Conservation (phyloP, 2,329 filamentous ascomycete species). For the Fusarium hostae region DNA sequence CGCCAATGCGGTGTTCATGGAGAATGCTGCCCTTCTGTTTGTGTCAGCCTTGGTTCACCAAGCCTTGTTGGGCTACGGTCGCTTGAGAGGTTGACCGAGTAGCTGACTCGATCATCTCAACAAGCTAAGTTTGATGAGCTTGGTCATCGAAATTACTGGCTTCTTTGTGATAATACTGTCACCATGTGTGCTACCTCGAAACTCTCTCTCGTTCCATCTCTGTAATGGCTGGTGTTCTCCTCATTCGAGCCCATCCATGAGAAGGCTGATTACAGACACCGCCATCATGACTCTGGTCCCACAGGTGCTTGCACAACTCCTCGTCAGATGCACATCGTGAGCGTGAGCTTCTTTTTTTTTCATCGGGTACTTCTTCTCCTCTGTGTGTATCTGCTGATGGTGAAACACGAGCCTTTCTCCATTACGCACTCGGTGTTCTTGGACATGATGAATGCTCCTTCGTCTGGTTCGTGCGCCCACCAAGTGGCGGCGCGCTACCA, state of each 20-base stretch:
- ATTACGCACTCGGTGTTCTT: constrained; percentile 6
- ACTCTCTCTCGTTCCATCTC: background rate
- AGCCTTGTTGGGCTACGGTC: background rate
- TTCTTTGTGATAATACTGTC: background rate
- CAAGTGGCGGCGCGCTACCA: constrained; percentile 40
- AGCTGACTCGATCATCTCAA: background rate
- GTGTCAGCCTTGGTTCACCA: background rate
- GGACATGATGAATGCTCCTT: constrained; percentile 25
- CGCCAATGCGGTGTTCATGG: background rate
- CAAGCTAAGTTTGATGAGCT: background rate
- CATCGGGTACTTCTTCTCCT: background rate
- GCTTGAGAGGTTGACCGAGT: background rate
- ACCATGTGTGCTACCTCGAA: background rate
- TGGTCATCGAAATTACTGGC: background rate
- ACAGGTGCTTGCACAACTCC: constrained; percentile 15
- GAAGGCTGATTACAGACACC: constrained; percentile 1
- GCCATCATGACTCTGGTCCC: constrained; percentile 26
- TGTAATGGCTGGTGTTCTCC: background rate
- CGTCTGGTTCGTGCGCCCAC: constrained; percentile 34
- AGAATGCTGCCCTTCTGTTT: background rate
- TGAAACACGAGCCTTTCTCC: constrained; percentile 21
- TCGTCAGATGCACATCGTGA: constrained; percentile 14
- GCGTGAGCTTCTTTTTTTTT: background rate
- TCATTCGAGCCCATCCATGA: background rate
- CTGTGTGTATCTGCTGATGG: background rate